Evolutionary conservation across 805 yeast genomes (phyloP).

Genomic region (Wickerhamiella allomyrinae): DNA sequence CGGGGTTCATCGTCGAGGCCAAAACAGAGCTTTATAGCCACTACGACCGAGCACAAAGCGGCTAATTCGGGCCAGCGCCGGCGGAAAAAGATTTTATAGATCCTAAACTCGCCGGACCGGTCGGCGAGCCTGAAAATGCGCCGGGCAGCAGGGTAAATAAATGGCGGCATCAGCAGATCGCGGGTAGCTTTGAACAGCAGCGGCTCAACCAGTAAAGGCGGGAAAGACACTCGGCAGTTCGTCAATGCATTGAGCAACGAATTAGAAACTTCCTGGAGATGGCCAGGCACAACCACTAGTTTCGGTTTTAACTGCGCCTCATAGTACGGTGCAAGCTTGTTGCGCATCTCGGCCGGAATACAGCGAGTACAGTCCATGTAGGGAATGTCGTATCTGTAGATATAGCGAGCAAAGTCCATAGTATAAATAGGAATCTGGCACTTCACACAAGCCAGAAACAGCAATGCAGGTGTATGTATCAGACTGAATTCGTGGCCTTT

Average conservation of each 20-base stretch:
- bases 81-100: background rate
- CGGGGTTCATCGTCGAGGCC: conserved; percentile 18
- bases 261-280: background rate
- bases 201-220: conserved; percentile 25
- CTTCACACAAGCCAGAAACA: conserved; percentile 15
- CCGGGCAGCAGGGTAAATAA: conserved; percentile 29
- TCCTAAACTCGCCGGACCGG: background rate
- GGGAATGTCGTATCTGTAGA: conserved; percentile 22
- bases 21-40: conserved; percentile 13
- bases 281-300: background rate
- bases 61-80: conserved; percentile 7
- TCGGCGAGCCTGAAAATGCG: conserved; percentile 15
- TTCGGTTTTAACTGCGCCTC: background rate
- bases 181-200: conserved; percentile 30
- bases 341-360: conserved; percentile 4
- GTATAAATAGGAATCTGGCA: conserved; percentile 17
- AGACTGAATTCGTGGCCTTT: background rate
- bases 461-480: conserved; percentile 22
- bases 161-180: conserved; percentile 37
- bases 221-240: conserved; percentile 2
- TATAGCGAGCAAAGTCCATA: conserved; percentile 20
- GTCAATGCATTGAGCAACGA: background rate
- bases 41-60: conserved; percentile 7
- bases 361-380: conserved; percentile 11
- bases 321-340: conserved; percentile 1